A percentile compares a stretch with the other conserved stretches of the same genome.
phyloP scores from a whole-genome alignment of 1,139 yeast species.

The Pichia kudriavzevii region DNA sequence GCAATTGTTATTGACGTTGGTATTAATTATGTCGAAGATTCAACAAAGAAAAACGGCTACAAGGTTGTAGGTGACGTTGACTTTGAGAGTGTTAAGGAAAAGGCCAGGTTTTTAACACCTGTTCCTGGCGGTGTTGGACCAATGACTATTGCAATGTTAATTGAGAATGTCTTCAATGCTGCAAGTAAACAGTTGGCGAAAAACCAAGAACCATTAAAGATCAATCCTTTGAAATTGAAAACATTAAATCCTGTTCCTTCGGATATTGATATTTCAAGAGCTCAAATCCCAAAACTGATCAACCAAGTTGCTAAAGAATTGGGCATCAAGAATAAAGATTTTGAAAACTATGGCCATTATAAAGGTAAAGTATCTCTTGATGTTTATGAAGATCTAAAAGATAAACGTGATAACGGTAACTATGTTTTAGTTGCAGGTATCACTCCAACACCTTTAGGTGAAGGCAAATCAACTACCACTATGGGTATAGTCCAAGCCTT shows the following conservation, averaged over 20 bases:
- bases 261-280: constrained; percentile 68
- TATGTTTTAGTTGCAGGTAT: constrained; percentile 74
- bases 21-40: constrained; percentile 78
- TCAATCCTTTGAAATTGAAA: constrained; percentile 24
- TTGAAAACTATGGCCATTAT: constrained; percentile 66
- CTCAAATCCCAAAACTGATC: constrained; percentile 63
- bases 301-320: constrained; percentile 56
- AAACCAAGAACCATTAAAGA: constrained; percentile 34
- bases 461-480: constrained; percentile 76
- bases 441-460: constrained; percentile 78
- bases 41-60: constrained; percentile 71
- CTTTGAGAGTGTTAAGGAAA: constrained; percentile 54
- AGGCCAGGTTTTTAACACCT: constrained; percentile 79
- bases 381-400: constrained; percentile 50
- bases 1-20: constrained; percentile 95
- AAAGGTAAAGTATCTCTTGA: constrained; percentile 68
- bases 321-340: constrained; percentile 53
- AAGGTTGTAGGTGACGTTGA: constrained; percentile 94
- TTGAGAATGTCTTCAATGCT: constrained; percentile 78
- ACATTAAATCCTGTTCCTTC: constrained; percentile 55
- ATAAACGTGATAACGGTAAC: constrained; percentile 54
- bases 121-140: constrained; percentile 99
- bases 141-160: constrained; percentile 96
- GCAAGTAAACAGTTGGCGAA: constrained; percentile 51
- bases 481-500: constrained; percentile 75